A percentile compares a stretch with the other conserved stretches of the same genome.
Evolutionary conservation across 1,284 basidiomycete genomes (phyloP).

Genomic region (Cutaneotrichosporon sp.): DNA sequence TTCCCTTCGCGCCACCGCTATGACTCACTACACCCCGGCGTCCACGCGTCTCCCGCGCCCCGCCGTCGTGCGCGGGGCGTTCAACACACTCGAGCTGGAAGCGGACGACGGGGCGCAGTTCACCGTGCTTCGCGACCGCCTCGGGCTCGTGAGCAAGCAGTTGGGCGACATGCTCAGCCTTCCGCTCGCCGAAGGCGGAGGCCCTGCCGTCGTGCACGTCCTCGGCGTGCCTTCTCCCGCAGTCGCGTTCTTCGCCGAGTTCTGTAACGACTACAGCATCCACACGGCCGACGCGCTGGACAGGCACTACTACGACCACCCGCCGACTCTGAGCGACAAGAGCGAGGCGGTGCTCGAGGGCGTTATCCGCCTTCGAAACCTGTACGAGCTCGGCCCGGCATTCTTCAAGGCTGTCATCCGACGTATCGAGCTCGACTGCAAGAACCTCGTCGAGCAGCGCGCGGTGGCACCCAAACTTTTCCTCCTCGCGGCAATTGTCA

Average conservation of each 20-base stretch:
- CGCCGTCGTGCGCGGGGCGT: no score
- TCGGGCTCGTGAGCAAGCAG: no score
- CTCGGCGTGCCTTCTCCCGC: neutral
- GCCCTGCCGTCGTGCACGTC: no score
- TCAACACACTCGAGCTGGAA: no score
- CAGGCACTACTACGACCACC: neutral
- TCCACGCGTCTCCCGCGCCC: no score
- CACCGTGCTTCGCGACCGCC: no score
- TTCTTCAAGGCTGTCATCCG: constrained; percentile 4
- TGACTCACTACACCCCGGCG: no score
- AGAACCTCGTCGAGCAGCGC: neutral
- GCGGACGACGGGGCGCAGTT: no score
- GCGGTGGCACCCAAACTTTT: neutral
- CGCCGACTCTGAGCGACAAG: neutral
- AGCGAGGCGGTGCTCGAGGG: neutral
- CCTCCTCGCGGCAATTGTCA: neutral
- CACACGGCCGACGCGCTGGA: neutral
- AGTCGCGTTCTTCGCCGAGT: neutral
- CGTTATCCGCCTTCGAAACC: neutral
- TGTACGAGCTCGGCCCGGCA: neutral
- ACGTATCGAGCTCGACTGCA: neutral
- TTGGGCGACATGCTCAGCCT: no score
- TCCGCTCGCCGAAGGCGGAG: no score
- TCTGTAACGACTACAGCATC: neutral
- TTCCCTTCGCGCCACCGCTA: no score